Conservation (phyloP, 192 early-diverging fungal species). For the Coemansia sp. region DNA sequence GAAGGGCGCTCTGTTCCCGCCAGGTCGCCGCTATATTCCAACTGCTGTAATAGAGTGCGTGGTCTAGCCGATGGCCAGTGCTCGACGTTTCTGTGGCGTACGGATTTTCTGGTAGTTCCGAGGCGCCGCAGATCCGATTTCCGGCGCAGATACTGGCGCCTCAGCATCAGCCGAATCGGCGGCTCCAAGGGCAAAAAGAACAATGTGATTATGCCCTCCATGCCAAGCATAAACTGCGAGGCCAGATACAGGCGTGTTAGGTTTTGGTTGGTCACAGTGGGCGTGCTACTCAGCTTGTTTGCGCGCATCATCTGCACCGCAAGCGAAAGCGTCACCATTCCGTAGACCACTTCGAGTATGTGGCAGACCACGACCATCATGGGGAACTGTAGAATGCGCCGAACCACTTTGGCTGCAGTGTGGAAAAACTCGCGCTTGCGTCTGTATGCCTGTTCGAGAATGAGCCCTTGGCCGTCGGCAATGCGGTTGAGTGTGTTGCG, state of each 20-base stretch:
- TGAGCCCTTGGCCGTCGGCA: slow-evolving; percentile 11
- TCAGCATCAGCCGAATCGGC: slow-evolving; percentile 42
- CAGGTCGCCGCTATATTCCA: not conserved
- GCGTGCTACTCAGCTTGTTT: not conserved
- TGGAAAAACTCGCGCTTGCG: slow-evolving; percentile 30
- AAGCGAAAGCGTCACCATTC: slow-evolving; percentile 21
- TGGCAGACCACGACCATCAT: slow-evolving; percentile 45
- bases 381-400: slow-evolving; percentile 48
- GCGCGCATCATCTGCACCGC: slow-evolving; percentile 23
- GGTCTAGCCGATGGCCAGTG: slow-evolving; percentile 16
- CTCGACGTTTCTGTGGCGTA: slow-evolving; percentile 11
- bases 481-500: slow-evolving; percentile 16
- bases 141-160: slow-evolving; percentile 26
- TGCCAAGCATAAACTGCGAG: slow-evolving; percentile 37
- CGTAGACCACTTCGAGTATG: slow-evolving; percentile 41
- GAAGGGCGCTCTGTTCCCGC: not conserved
- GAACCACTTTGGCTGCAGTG: slow-evolving; percentile 26
- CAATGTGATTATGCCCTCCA: slow-evolving; percentile 43
- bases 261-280: slow-evolving; percentile 3
- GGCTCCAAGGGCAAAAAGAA: slow-evolving; percentile 44
- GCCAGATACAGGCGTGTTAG: slow-evolving; percentile 35
- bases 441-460: slow-evolving; percentile 13
- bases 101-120: slow-evolving; percentile 11
- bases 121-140: slow-evolving; percentile 21
- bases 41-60: not conserved